phyloP scores from a whole-genome alignment of 352 stramenopile genomes.

The Phytophthora ramorum region DNA sequence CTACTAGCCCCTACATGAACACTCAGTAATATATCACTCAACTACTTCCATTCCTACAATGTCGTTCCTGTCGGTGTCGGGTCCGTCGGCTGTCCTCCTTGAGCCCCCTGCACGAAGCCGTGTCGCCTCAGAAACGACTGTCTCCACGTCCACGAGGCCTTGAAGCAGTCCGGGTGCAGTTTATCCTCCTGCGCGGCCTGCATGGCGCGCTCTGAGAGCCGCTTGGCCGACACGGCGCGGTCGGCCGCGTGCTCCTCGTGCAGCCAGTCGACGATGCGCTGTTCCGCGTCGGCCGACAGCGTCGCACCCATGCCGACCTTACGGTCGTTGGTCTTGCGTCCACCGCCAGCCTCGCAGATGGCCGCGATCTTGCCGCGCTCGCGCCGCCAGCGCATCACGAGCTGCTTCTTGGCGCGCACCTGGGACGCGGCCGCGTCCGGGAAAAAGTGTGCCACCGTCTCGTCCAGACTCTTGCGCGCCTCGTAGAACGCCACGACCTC shows the following conservation, averaged over 20 bases:
- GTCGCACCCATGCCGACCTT: conserved; percentile 31
- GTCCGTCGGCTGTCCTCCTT: conserved; percentile 1
- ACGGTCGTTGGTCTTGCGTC: conserved; percentile 32
- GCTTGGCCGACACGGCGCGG: conserved; percentile 18
- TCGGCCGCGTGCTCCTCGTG: conserved; percentile 18
- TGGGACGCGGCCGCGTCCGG: conserved; percentile 10
- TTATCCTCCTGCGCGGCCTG: conserved; percentile 24
- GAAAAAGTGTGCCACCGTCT: conserved; percentile 29
- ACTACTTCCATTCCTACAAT: conserved; percentile 11
- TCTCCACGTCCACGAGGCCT: conserved; percentile 37
- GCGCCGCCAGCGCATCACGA: conserved; percentile 29
- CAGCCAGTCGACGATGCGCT: conserved; percentile 26
- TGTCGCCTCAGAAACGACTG: conserved; percentile 34
- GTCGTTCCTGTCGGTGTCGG: not conserved
- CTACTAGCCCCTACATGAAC: conserved; percentile 41
- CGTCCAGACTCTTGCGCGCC: conserved; percentile 19
- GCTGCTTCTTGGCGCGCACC: conserved; percentile 29
- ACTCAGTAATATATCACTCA: not conserved
- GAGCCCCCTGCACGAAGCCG: conserved; percentile 13
- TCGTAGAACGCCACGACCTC: conserved; percentile 27
- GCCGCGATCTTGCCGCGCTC: conserved; percentile 30
- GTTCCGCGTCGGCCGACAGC: conserved; percentile 24
- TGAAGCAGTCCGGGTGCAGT: conserved; percentile 29
- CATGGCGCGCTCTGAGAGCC: conserved; percentile 21
- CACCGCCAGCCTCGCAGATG: conserved; percentile 27